Base-by-base conservation (phyloP, 768 basidiomycete species). In the Guyanaporus albipodus region DNA sequence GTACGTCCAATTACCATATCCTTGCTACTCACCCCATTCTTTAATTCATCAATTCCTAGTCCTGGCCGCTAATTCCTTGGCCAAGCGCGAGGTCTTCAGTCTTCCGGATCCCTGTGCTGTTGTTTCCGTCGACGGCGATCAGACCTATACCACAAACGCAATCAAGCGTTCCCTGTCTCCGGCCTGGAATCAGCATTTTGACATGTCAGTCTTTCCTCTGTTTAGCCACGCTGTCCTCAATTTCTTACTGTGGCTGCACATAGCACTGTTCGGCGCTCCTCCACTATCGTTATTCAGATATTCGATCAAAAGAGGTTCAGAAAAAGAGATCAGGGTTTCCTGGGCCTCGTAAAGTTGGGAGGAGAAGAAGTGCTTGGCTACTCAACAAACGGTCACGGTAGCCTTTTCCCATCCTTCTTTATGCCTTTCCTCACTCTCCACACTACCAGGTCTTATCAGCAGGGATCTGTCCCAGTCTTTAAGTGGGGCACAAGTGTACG, bases 221-320 rank as follows among this genome's bases (percentile, higher is more conserved):
- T 33, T 21, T 17, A 6, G 8, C 18, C 22, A 1, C 53, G 17
- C 38, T 48, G 44, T 15, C 44, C n/a, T 33, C 24, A 8, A 33
- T 49, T 31, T 42, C 48, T 54, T 19, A 54, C 44, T 4, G 4
- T 41, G 31, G 29, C 22, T 34, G 0, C 43, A 19, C 27, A 4
- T 54, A 89, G 89, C 54, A 75, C 74, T 51, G 79, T 92, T 54
- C 83, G 79, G 36, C 82, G 79, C 50, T 81, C 82, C 23, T 91
- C 90, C 28, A 74, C 80, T 56, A 76, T 94, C 59, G 75, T 78
- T 21, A 87, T 94, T 37, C 90, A 94, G 70, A 80, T 95, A 49
- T 92, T 93, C 61, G 92, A 95, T 73, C 84, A 91, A 67, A 78
- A 81, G 61, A 91, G 88, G 67, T 92, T 89, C 70, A 91, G 78